Conservation (phyloP, 1,139 yeast genomes). For the Magnusiomyces ingens region DNA sequence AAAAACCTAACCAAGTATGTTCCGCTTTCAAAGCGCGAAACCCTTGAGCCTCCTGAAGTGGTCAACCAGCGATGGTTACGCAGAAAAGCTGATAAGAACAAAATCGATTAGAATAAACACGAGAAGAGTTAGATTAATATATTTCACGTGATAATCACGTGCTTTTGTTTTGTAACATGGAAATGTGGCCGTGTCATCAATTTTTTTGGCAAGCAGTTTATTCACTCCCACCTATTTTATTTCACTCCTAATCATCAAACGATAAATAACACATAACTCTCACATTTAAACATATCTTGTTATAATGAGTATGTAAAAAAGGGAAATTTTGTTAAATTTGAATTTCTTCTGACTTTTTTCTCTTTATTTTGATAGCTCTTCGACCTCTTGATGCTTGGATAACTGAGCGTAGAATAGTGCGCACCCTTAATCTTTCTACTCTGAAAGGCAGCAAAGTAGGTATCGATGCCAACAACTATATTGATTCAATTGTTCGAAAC, state of each 20-base stretch:
- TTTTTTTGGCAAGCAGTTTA: no score
- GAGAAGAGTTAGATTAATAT: no score
- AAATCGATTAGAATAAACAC: no score
- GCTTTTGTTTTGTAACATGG: no score
- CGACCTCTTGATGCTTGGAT: conserved; percentile 15
- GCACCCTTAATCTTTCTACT: conserved; percentile 56
- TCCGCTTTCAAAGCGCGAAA: conserved; percentile 51
- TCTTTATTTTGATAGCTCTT: conserved; percentile 4
- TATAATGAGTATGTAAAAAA: neutral
- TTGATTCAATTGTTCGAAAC: conserved; percentile 41
- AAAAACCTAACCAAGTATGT: conserved; percentile 44
- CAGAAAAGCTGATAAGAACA: neutral
- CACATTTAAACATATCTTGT: neutral
- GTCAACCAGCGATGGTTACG: conserved; percentile 56
- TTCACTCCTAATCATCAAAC: neutral
- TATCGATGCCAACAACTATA: conserved; percentile 66
- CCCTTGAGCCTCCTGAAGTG: conserved; percentile 55
- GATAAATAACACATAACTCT: neutral
- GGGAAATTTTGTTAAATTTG: neutral
- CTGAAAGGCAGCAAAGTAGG: conserved; percentile 69
- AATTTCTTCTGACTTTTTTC: neutral
- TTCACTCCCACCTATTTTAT: no score
- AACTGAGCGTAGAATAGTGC: conserved; percentile 60
- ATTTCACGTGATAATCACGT: no score
- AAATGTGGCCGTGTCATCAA: no score